Conservation (phyloP, 2,329 filamentous ascomycete genomes). For the Fusarium coicis region DNA sequence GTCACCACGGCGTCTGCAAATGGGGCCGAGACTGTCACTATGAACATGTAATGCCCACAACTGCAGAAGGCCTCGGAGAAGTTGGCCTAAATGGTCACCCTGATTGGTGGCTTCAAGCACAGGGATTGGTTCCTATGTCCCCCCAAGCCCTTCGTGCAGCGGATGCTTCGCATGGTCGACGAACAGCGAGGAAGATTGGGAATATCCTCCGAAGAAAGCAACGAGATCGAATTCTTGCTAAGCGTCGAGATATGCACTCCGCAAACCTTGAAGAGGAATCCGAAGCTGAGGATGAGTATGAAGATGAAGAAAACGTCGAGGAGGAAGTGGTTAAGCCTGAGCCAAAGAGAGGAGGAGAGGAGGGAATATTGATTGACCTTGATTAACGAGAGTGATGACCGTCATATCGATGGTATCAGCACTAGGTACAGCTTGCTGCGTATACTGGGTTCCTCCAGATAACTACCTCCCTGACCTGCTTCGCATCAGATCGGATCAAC, state of each 20-base stretch:
- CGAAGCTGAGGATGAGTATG: slow-evolving; percentile 5
- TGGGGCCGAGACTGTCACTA: slow-evolving; percentile 57
- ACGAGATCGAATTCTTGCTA: background rate
- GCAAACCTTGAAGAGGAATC: background rate
- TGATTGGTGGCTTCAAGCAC: slow-evolving; percentile 53
- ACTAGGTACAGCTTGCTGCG: background rate
- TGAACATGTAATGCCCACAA: slow-evolving; percentile 60
- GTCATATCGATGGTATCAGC: background rate
- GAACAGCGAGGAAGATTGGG: slow-evolving; percentile 1
- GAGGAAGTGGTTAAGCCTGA: background rate
- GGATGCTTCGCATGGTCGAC: slow-evolving; percentile 2
- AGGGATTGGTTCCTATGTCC: slow-evolving; percentile 30
- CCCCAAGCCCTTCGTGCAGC: background rate
- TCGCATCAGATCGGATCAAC: background rate
- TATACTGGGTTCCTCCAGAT: background rate
- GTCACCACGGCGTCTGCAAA: slow-evolving; percentile 58
- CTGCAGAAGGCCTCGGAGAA: slow-evolving; percentile 51
- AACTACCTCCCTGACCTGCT: background rate
- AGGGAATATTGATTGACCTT: slow-evolving; percentile 26
- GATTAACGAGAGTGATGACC: background rate
- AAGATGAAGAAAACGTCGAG: background rate
- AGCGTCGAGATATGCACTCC: background rate
- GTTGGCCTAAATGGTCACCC: slow-evolving; percentile 57
- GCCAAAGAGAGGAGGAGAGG: slow-evolving; percentile 9
- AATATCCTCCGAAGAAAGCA: slow-evolving; percentile 9